These are phyloP conservation scores for Pyrus betulifolia DNA, from an alignment of 306 rosid genomes.

Conservation along the genomic window DNA sequence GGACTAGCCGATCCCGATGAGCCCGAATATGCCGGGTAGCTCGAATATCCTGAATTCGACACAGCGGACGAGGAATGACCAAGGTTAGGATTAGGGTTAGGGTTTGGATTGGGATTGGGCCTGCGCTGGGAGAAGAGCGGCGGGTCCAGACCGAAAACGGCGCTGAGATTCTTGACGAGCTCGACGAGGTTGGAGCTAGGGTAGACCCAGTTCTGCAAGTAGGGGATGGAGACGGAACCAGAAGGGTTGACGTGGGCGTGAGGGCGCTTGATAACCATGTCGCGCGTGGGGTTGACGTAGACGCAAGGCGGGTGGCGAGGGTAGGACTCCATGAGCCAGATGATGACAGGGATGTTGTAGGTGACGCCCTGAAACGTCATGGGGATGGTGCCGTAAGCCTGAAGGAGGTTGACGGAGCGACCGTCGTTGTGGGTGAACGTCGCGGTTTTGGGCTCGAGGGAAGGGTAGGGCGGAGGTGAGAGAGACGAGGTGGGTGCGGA, in stretches of 20 bases:
- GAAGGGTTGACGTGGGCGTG: slow-evolving; percentile 77
- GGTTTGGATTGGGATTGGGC: slow-evolving; percentile 22
- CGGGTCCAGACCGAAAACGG: slow-evolving; percentile 61
- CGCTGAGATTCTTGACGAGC: slow-evolving; percentile 41
- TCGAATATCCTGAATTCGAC: slow-evolving; percentile 8
- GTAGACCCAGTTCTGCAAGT: slow-evolving; percentile 67
- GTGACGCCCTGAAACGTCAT: slow-evolving; percentile 63
- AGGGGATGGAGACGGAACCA: slow-evolving; percentile 64
- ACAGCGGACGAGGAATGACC: slow-evolving; percentile 6
- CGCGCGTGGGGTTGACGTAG: slow-evolving; percentile 87
- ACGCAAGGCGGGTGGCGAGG: slow-evolving; percentile 87
- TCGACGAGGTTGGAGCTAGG: slow-evolving; percentile 73
- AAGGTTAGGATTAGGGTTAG: slow-evolving; percentile 22
- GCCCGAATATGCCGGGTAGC: background rate
- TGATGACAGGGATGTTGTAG: slow-evolving; percentile 79
- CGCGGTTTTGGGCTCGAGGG: slow-evolving; percentile 82
- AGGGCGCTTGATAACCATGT: slow-evolving; percentile 88
- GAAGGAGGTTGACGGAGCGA: slow-evolving; percentile 82
- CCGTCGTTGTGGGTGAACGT: slow-evolving; percentile 93
- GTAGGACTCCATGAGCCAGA: slow-evolving; percentile 93
- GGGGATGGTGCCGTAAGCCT: slow-evolving; percentile 84
- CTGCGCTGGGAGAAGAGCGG: slow-evolving; percentile 82
- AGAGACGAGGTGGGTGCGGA: slow-evolving; percentile 76
- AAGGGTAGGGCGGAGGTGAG: slow-evolving; percentile 49
- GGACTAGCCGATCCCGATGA: slow-evolving; percentile 16